These are phyloP conservation scores for Neoascochyta sp. DNA, from an alignment of 2,329 filamentous ascomycete genomes.

Conservation along the genomic window DNA sequence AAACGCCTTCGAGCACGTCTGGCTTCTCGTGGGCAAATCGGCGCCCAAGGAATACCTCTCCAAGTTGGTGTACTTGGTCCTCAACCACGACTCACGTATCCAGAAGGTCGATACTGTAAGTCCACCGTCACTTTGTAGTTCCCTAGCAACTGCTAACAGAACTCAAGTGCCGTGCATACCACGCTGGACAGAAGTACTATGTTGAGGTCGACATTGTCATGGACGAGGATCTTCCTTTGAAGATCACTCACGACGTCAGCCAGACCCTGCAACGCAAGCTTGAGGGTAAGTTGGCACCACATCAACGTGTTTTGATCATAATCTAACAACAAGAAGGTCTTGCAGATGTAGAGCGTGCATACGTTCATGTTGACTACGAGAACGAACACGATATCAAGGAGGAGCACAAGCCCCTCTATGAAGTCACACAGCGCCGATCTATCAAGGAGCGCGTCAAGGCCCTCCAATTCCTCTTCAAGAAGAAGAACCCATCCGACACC, in stretches of 20 bases:
- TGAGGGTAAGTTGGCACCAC: slow-evolving; percentile 47
- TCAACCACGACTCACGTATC: slow-evolving; percentile 54
- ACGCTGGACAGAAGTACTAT: slow-evolving; percentile 59
- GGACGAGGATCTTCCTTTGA: slow-evolving; percentile 53
- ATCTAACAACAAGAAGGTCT: slow-evolving; percentile 26
- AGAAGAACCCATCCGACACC: too few relatives aligned
- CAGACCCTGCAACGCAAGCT: slow-evolving; percentile 60
- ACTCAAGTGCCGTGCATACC: slow-evolving; percentile 53
- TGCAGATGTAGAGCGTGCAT: slow-evolving; percentile 44
- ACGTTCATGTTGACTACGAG: slow-evolving; percentile 51
- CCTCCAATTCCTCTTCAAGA: slow-evolving; percentile 23
- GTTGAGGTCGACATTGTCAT: slow-evolving; percentile 62
- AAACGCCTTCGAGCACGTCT: slow-evolving; percentile 61
- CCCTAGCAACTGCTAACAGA: slow-evolving; percentile 11
- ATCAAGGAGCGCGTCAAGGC: slow-evolving; percentile 34
- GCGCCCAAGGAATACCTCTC: slow-evolving; percentile 57
- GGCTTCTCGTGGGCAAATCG: slow-evolving; percentile 58
- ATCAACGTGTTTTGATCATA: too few relatives aligned
- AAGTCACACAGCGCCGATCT: slow-evolving; percentile 28
- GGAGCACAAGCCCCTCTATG: slow-evolving; percentile 40
- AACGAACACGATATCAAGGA: slow-evolving; percentile 39
- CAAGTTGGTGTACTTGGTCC: slow-evolving; percentile 54
- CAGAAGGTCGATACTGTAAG: slow-evolving; percentile 55
- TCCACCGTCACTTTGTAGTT: background rate
- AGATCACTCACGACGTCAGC: slow-evolving; percentile 58